Evolutionary conservation across 495 filamentous ascomycete species (phyloP).

Genomic region (Lasiosphaeria ovina): DNA sequence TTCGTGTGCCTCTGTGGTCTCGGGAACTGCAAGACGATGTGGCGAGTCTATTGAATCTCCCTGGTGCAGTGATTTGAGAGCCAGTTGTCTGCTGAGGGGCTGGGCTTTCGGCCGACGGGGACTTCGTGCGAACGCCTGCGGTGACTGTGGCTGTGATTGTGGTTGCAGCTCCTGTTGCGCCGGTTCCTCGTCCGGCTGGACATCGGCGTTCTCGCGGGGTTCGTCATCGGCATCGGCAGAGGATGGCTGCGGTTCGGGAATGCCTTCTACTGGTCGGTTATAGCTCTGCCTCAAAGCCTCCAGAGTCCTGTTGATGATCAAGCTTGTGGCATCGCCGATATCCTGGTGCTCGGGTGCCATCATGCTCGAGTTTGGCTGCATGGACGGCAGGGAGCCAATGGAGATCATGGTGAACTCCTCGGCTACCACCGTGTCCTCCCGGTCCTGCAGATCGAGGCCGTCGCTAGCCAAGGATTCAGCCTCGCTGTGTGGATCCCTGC

Average conservation of each 20-base stretch:
- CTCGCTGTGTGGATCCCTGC: conserved; percentile 26
- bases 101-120: conserved; percentile 21
- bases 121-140: conserved; percentile 16
- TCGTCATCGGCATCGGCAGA: conserved; percentile 8
- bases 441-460: conserved; percentile 4
- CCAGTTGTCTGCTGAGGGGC: conserved; percentile 24
- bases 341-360: conserved; percentile 31
- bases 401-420: conserved; percentile 54
- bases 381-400: conserved; percentile 42
- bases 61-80: conserved; percentile 24
- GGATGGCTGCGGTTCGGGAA: conserved; percentile 1
- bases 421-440: conserved; percentile 41
- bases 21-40: conserved; percentile 7
- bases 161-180: conserved; percentile 10
- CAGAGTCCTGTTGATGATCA: conserved; percentile 44
- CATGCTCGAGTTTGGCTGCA: conserved; percentile 37
- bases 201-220: conserved; percentile 10
- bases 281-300: conserved; percentile 41
- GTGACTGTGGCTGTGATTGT: conserved; percentile 15
- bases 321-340: conserved; percentile 43
- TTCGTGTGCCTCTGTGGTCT: conserved; percentile 22
- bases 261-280: conserved; percentile 14
- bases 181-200: not conserved
- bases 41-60: conserved; percentile 8
- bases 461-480: conserved; percentile 19